Conservation (phyloP, 208 protist genomes). For the Leishmania martiniquensis region DNA sequence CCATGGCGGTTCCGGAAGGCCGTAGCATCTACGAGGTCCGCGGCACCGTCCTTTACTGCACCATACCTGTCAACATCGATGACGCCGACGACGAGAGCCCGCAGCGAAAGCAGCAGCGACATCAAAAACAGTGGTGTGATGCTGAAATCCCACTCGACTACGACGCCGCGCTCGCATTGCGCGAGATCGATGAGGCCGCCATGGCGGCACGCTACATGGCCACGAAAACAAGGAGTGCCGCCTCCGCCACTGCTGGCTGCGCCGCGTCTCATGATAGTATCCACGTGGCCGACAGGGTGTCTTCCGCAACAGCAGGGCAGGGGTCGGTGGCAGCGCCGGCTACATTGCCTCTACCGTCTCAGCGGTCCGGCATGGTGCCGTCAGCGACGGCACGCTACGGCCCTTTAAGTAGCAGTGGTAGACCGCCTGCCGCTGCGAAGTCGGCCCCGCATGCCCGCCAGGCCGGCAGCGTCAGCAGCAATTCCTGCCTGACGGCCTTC, state of each 20-base stretch:
- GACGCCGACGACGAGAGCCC: slow-evolving; percentile 9
- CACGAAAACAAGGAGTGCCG: background rate
- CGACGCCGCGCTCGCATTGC: slow-evolving; percentile 19
- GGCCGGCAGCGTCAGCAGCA: background rate
- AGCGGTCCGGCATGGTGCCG: background rate
- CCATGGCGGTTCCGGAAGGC: slow-evolving; percentile 46
- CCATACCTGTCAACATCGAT: slow-evolving; percentile 35
- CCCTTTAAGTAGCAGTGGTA: background rate
- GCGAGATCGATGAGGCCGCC: slow-evolving; percentile 18
- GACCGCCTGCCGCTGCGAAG: background rate
- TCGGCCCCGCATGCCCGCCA: no score
- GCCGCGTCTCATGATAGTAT: background rate
- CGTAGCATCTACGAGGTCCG: slow-evolving; percentile 68
- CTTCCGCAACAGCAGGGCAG: background rate
- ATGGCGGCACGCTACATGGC: background rate
- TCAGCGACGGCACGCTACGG: background rate
- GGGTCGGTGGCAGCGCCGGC: background rate
- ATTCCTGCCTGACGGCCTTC: background rate
- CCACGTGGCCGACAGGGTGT: background rate
- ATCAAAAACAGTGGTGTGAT: slow-evolving; percentile 10
- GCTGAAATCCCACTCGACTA: slow-evolving; percentile 26
- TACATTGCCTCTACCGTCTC: slow-evolving; percentile 1
- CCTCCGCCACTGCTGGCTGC: background rate
- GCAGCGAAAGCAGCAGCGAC: slow-evolving; percentile 9
- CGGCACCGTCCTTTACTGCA: slow-evolving; percentile 75